Conservation (phyloP, 163 green algal species). For the Trebouxia gelatinosa region DNA sequence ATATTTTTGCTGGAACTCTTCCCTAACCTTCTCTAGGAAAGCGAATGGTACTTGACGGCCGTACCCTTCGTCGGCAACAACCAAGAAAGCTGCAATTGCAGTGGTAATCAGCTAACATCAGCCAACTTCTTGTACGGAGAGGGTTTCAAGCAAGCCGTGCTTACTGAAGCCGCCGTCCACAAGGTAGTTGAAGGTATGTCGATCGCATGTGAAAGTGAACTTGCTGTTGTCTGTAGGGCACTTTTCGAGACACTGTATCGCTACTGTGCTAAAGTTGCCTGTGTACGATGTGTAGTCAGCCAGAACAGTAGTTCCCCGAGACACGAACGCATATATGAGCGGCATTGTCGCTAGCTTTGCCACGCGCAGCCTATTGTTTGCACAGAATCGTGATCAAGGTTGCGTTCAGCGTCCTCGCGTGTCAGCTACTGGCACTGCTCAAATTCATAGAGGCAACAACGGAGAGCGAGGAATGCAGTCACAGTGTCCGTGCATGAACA, state of each 20-base stretch:
- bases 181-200: conserved; percentile 95
- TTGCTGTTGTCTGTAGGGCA: conserved; percentile 73
- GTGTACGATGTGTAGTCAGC: conserved; percentile 88
- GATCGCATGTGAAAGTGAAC: conserved; percentile 90
- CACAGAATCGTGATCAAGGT: too few relatives aligned
- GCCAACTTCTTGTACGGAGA: too few relatives aligned
- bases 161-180: conserved; percentile 81
- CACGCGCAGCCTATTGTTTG: too few relatives aligned
- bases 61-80: conserved; percentile 53
- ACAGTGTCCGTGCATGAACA: too few relatives aligned
- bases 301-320: conserved; percentile 72
- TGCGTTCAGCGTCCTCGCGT: too few relatives aligned
- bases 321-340: conserved; percentile 80
- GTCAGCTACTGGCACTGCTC: too few relatives aligned
- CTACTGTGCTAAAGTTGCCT: conserved; percentile 87
- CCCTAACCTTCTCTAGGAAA: conserved; percentile 84
- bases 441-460: too few relatives aligned
- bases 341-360: too few relatives aligned
- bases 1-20: conserved; percentile 85
- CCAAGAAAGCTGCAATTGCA: conserved; percentile 41
- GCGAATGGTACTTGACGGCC: conserved; percentile 89
- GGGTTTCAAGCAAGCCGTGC: too few relatives aligned
- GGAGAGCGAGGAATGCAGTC: too few relatives aligned
- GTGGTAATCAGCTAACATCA: background rate
- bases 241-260: conserved; percentile 79